Evolutionary conservation across 345 rosid genomes (phyloP), one percentile per base, ranked within the genome.

Genomic region (Eutrema yunnanense): DNA sequence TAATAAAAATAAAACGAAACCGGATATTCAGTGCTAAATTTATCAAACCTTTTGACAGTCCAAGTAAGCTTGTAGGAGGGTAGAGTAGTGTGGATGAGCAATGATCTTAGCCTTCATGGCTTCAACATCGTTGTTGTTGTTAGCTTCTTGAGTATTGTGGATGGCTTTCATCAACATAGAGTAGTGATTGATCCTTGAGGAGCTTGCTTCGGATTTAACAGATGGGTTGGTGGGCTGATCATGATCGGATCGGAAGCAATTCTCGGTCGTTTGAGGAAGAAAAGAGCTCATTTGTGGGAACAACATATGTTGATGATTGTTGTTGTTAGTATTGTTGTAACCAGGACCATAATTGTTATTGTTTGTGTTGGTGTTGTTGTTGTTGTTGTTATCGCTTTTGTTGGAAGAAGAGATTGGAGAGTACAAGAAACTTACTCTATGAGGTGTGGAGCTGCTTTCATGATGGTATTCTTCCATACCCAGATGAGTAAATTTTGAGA

Each of bases 81-180:
- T 88, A 51, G 96, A 83, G 74, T 90, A 95, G 72, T 92, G 96
- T 67, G 98, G 97, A 67, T 95, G 99, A 44, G 97, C 85, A 6
- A 95, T 82, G 78, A 95, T 95, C 82, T 95, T 95, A 36, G 98
- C 96, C 75, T 95, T 95, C 71, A 95, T 88, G 47, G 87, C 92
- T 64, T 92, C 98, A 0, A 70, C 83, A 62, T 76, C 72, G 52
- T 55, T 64, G 57, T 77, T 59, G 71, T 78, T 84, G 46, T 82
- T 80, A 50, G 78, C 80, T 19, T 81, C 85, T 62, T 86, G 88
- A 5, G 67, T 84, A 27, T 83, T 82, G 57, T 83, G 80, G 52
- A 76, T 73, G 27, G 73, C 53, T 44, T 72, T 87, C 84, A 86
- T 83, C 73, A 88, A 59, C 48, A 84, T 69, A 65, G 92, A 86